Evolutionary conservation across 2,329 filamentous ascomycete species (phyloP), one percentile per base, ranked within the genome.

Genomic region (Ophiostoma angusticollis): DNA sequence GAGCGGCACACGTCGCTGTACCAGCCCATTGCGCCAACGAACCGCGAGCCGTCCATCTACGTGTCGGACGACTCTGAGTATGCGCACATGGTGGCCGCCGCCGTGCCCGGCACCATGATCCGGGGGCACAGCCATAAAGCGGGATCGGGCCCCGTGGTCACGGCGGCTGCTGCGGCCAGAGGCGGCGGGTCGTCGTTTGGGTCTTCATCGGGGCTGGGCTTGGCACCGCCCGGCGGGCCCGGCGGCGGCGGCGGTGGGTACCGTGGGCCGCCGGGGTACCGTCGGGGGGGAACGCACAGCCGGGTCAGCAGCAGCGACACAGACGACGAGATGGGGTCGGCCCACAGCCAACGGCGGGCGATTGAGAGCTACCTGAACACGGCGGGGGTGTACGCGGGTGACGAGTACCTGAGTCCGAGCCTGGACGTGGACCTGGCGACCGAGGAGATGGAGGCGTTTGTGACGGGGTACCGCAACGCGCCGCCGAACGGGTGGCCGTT

Each of bases 1-100:
- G 75, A 80, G 52, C 67, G 69, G n/a, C 74, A 78, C 47, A 61
- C 71, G 1, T 76, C 72, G 1, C 56, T 75, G 2, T 73, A 74
- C 45, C 47, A 50, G 40, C 50, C 54, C 1, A 8, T 58, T 2
- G 54, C 61, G 5, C 50, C 56, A 4, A 54, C 57, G 1, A 61
- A 58, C 19, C 61, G 72, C 25, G 70, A 74, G 45, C 70, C 71
- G 1, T 74, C 70, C 4, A 74, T 77, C 33, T 78, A 77, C 49
- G 67, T 77, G 9, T 70, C 70, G 1, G 73, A 77, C 44, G 71
- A 74, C 43, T 71, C 67, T 7, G 63, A 69, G 19, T 68, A 64
- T 43, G 61, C 66, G 3, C 53, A 53, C n/a, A 45, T 61, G 33
- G 37, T 45, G 4, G 44, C 42, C 0, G 38, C 37, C 5, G 29